Percentiles rank a stretch among this genome's conserved stretches.
These are phyloP conservation scores for Penicillium frequentans DNA, from an alignment of 2,329 filamentous ascomycete genomes.

Conservation along the genomic window DNA sequence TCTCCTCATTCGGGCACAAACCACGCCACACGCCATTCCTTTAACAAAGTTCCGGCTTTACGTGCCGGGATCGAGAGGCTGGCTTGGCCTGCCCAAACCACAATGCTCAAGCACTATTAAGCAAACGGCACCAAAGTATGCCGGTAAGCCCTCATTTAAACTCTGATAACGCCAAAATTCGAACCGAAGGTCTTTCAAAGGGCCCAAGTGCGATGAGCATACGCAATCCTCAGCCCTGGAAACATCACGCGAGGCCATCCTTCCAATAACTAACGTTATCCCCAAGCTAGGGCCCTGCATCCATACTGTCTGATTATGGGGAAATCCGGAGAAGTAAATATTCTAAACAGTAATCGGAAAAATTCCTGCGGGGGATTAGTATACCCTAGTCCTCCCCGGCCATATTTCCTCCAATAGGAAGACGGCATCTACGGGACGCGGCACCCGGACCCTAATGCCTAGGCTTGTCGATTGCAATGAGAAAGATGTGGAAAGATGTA, in stretches of 20 bases:
- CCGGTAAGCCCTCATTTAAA: background rate
- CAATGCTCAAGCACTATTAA: background rate
- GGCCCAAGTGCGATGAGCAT: background rate
- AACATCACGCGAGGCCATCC: background rate
- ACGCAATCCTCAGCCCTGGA: background rate
- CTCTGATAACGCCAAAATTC: background rate
- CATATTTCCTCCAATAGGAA: constrained; percentile 9
- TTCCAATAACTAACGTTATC: background rate
- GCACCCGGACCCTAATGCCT: background rate
- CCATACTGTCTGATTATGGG: background rate
- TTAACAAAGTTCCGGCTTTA: background rate
- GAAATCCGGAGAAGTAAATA: background rate
- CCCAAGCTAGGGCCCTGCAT: background rate
- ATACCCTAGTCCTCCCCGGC: background rate
- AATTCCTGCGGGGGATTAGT: constrained; percentile 7
- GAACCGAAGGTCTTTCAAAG: background rate
- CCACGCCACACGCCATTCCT: background rate
- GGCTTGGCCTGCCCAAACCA: background rate
- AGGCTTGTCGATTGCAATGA: background rate
- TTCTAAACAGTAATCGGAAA: constrained; percentile 2
- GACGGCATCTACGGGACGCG: background rate
- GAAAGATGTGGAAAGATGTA: background rate
- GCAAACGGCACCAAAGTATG: background rate
- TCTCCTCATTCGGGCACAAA: too few relatives aligned
- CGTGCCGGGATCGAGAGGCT: background rate